Percentiles rank a stretch among this genome's conserved stretches.
These are phyloP conservation scores for Candida alai DNA, from an alignment of 805 yeast species.

Conservation along the genomic window DNA sequence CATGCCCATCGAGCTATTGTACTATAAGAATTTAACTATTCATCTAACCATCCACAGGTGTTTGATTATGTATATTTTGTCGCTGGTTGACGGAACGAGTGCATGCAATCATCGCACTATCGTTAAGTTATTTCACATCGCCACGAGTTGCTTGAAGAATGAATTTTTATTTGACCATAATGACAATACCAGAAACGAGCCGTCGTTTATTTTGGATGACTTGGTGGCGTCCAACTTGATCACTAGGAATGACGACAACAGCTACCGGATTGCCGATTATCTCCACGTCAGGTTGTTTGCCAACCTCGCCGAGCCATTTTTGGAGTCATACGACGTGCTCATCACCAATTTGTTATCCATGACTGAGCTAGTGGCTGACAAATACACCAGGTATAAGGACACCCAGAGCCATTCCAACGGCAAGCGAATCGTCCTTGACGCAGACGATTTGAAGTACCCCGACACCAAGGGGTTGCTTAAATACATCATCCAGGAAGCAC, in stretches of 20 bases:
- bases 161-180: constrained; percentile 43
- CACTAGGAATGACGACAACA: constrained; percentile 8
- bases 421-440: constrained; percentile 11
- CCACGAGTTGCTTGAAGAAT: constrained; percentile 36
- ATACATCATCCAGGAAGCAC: constrained; percentile 19
- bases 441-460: constrained; percentile 23
- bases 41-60: constrained; percentile 53
- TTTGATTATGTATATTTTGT: constrained; percentile 37
- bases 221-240: constrained; percentile 15
- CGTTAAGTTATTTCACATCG: constrained; percentile 27
- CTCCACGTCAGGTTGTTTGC: constrained; percentile 22
- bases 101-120: constrained; percentile 13
- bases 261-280: constrained; percentile 19
- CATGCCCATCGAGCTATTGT: constrained; percentile 52
- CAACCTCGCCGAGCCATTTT: constrained; percentile 30
- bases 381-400: constrained; percentile 8
- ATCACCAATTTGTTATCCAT: constrained; percentile 9
- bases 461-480: constrained; percentile 31
- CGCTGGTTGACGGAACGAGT: constrained; percentile 8
- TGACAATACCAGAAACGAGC: constrained; percentile 26
- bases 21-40: constrained; percentile 54
- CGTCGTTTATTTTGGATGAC: constrained; percentile 25
- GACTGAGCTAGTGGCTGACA: constrained; percentile 6
- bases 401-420: constrained; percentile 4
- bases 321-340: constrained; percentile 24